Evolutionary conservation across 768 basidiomycete genomes (phyloP), one percentile per base, ranked within the genome.

Genomic region (Terana coerulea): DNA sequence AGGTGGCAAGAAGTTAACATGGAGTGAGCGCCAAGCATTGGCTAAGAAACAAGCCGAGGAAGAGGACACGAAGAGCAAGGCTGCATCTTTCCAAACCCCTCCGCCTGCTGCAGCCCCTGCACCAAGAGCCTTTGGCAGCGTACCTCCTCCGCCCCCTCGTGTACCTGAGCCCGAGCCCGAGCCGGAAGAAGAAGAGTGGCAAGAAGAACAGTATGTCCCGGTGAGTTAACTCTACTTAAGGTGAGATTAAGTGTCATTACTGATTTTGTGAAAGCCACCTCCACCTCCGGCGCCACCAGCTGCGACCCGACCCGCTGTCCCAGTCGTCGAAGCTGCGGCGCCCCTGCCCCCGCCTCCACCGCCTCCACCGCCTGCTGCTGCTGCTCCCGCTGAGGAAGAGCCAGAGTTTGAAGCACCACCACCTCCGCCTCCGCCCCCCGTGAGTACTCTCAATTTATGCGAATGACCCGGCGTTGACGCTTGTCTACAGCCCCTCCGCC

Each of bases 11-110:
- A 95, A 92, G 67, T 67, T 95, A 55, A 95, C 95, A 0, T 98
- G 95, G 95, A 88, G 80, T 52, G 89, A 98, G 66, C 77, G 95
- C 19, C 95, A 98, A 64, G 93, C 90, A 0, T 71, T 86, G n/a
- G 87, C 92, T 1, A 95, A 94, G 75, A 86, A 86, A 63, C 88
- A 91, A 59, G 74, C 77, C 14, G 89, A 85, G 57, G 91, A 89
- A 58, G 94, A 92, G 51, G 84, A 84, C 53, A 72, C 75, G 8
- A 72, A 70, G 40, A 91, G 88, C 60, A 81, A 74, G 37, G 70
- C 73, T 37, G 82, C 84, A 0, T 75, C 75, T 14, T 75, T 75
- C 61, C 66, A 69, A 36, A 59, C 75, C 4, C 64, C 77, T 0
- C 58, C 69, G 14, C 2, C 53, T 5, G 22, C 47, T 35, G 12